Base-by-base conservation (phyloP, 2,329 filamentous ascomycete species). In the Sclerotinia trifoliorum region DNA sequence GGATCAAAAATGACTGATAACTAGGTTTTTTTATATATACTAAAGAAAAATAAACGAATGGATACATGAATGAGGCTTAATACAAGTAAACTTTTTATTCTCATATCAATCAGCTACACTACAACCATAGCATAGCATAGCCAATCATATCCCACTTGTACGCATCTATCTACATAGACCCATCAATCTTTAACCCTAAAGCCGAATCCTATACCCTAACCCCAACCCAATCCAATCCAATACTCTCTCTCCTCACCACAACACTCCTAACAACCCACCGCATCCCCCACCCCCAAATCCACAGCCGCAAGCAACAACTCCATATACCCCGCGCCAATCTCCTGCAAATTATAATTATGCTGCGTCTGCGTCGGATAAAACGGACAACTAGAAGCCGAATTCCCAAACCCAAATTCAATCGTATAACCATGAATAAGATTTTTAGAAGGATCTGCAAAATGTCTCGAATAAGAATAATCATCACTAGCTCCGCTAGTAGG, bases 261-360 rank as follows among this genome's bases (percentile, higher is more conserved):
- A n/a, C 32, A 15, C 2, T 44, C 58, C 73, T 19, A 68, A 70
- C n/a, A 74, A 72, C n/a, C 29, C 29, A 6, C 26, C 11, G 15
- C 54, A 29, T 66, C 52, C 2, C 64, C 64, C 19, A 66, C 35
- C 6, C 64, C 64, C n/a, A 60, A 35, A 13, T 10, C 32, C 11
- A 39, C 42, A 3, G 42, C 64, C 2, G 73, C 75, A 44, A 78
- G 72, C 13, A 79, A 72, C 62, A 83, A 75, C 74, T 85, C 83
- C 78, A 84, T 85, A 73, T 84, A 79, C 0, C 80, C 83, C 5
- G 80, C 79, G 3, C 76, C 78, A 17, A 80, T 81, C 75, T 84
- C 81, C 51, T 79, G 76, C 71, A 85, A 75, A 70, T 79, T 83
- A 64, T 74, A 69, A 69, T 81, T 79, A 71, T 83, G 84, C 74